These are phyloP conservation scores for Phalaenopsis hybrid DNA, from an alignment of 116 monocot species.

Conservation along the genomic window DNA sequence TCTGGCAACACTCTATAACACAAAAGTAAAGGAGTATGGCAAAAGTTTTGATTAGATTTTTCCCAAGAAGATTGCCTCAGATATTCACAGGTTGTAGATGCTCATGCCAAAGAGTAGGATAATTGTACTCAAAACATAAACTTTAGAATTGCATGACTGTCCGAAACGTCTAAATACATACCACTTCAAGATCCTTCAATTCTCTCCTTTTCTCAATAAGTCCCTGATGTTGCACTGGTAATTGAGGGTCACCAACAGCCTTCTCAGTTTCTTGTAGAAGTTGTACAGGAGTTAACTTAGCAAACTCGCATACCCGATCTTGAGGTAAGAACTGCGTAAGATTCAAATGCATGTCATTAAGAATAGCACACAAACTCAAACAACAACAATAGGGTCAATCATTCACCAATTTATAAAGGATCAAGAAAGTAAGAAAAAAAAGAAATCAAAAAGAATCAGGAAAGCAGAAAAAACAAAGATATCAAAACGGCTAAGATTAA, in stretches of 20 bases:
- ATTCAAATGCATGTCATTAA: background rate
- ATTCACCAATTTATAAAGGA: background rate
- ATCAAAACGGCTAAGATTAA: too few species aligned
- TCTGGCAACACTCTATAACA: constrained; percentile 57
- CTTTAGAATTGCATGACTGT: background rate
- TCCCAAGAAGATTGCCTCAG: too few species aligned
- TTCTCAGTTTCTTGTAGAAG: constrained; percentile 97
- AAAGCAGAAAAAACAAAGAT: too few species aligned
- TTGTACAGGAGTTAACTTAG: constrained; percentile 89
- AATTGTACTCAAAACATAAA: background rate
- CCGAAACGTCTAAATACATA: constrained; percentile 14
- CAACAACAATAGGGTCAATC: background rate
- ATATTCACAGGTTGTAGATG: background rate
- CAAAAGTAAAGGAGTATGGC: constrained; percentile 5
- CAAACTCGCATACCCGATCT: constrained; percentile 98
- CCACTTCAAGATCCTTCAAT: constrained; percentile 80
- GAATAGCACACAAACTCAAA: background rate
- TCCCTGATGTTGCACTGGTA: constrained; percentile 64
- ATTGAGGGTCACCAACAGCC: constrained; percentile 85
- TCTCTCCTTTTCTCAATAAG: constrained; percentile 80
- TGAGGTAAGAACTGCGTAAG: constrained; percentile 81
- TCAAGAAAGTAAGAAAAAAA: background rate
- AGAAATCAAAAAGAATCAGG: background rate
- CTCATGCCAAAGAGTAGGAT: background rate
- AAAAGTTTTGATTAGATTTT: background rate